Conservation (phyloP, 225 moss, liverwort and hornwort species). For the Marchantia polymorpha region DNA sequence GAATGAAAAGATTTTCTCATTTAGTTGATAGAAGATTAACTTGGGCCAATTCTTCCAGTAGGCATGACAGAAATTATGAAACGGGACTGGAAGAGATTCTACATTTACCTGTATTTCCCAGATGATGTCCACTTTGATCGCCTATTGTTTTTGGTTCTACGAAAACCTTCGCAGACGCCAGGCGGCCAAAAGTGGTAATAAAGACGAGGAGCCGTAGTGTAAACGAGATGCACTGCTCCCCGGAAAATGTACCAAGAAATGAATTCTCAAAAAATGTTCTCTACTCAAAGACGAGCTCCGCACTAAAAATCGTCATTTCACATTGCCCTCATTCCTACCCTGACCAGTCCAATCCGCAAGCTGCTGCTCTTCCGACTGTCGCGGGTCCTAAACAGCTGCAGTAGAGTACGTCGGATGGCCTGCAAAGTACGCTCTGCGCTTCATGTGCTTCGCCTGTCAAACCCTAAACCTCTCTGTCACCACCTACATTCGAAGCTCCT, state of each 20-base stretch:
- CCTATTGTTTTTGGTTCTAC: neutral
- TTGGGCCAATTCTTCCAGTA: neutral
- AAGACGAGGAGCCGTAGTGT: neutral
- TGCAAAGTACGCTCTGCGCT: neutral
- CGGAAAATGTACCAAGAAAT: neutral
- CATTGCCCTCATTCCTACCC: neutral
- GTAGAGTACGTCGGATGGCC: neutral
- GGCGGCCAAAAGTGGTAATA: neutral
- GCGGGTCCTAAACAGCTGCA: neutral
- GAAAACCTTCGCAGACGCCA: neutral
- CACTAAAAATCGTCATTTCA: slow-evolving; percentile 6
- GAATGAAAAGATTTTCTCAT: neutral
- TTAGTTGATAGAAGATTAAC: neutral
- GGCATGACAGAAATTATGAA: slow-evolving; percentile 5
- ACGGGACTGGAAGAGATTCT: neutral
- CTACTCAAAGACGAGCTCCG: slow-evolving; percentile 15
- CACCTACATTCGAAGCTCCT: slow-evolving; percentile 1
- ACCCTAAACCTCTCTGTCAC: slow-evolving; percentile 23
- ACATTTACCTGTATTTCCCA: neutral
- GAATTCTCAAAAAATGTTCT: neutral
- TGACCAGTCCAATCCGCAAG: neutral
- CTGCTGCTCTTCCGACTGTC: neutral
- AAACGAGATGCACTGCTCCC: neutral
- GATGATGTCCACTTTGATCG: neutral
- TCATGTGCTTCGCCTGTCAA: slow-evolving; percentile 4